Base-by-base conservation (phyloP, 2,329 filamentous ascomycete genomes). In the Fusarium robinianum region DNA sequence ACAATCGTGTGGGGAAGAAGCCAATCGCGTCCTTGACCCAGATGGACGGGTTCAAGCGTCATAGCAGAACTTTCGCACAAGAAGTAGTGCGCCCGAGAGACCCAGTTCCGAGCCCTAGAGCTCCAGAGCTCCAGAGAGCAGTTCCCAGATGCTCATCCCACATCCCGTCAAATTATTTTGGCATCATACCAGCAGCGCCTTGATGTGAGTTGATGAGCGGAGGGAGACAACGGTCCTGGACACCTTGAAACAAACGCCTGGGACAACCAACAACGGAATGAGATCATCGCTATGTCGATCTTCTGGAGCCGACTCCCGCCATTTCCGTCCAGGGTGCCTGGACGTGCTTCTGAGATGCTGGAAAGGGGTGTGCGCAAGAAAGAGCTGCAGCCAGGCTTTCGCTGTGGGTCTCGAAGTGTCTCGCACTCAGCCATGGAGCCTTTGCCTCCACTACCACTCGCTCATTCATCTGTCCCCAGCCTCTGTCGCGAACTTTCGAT, bases 231-330 rank as follows among this genome's bases (percentile, higher is more conserved):
- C 37, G n/a, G n/a, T n/a, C n/a, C n/a, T n/a, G n/a, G n/a, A 48
- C 41, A 60, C 54, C 51, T 61, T 61, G 58, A 61, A 61, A 61
- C 58, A 61, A 60, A 60, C 58, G 51, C 57, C 58, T 55, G 53
- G 50, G 43, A 48, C 45, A 47, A 23, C 53, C 55, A 56, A 57
- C 58, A 56, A 42, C 49, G 53, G 58, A 61, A 61, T 61, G 58
- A 61, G 58, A 61, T 61, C 58, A 61, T 61, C 56, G 53, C 52
- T 49, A 52, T 49, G 58, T 61, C 55, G 58, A 61, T 61, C 58
- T 38, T 56, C 54, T 58, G 56, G 46, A 58, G 51, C 58, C 55
- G 53, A 61, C 45, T 61, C 57, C 57, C 57, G 55, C 52, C 57
- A 52, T 53, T 57, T 57, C 56, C 51, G 41, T 53, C 49, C 47